These are phyloP conservation scores for Penicillium angulare DNA, from an alignment of 495 filamentous ascomycete species.

Conservation along the genomic window DNA sequence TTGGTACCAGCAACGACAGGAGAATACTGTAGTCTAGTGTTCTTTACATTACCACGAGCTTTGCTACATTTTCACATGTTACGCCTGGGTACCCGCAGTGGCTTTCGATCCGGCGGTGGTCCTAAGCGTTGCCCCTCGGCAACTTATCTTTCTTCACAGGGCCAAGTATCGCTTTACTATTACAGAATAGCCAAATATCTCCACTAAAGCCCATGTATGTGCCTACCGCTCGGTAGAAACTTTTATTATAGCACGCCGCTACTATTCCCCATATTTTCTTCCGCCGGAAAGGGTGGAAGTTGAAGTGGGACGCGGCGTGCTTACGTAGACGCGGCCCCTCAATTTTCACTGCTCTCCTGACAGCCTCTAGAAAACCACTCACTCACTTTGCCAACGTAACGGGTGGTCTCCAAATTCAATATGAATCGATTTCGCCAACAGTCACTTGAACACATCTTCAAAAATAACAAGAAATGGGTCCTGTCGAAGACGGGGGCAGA, in stretches of 20 bases:
- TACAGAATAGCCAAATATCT: background rate
- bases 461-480: conserved; percentile 65
- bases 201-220: background rate
- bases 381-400: background rate
- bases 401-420: background rate
- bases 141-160: too few relatives aligned
- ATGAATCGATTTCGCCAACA: background rate
- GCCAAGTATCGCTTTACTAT: background rate
- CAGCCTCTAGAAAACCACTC: background rate
- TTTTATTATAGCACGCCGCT: background rate
- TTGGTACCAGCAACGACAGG: too few relatives aligned
- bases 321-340: background rate
- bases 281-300: background rate
- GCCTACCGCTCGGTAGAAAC: background rate
- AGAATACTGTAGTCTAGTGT: too few relatives aligned
- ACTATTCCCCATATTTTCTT: too few relatives aligned
- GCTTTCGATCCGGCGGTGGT: too few relatives aligned
- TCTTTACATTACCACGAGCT: too few relatives aligned
- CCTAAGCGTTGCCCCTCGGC: too few relatives aligned
- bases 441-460: conserved; percentile 20
- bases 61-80: too few relatives aligned
- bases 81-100: too few relatives aligned
- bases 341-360: background rate
- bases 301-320: background rate
- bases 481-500: conserved; percentile 58